A percentile compares a stretch with the other conserved stretches of the same genome.
Evolutionary conservation across 2,329 filamentous ascomycete genomes (phyloP).

Genomic region (Fusarium solani-melongenae): DNA sequence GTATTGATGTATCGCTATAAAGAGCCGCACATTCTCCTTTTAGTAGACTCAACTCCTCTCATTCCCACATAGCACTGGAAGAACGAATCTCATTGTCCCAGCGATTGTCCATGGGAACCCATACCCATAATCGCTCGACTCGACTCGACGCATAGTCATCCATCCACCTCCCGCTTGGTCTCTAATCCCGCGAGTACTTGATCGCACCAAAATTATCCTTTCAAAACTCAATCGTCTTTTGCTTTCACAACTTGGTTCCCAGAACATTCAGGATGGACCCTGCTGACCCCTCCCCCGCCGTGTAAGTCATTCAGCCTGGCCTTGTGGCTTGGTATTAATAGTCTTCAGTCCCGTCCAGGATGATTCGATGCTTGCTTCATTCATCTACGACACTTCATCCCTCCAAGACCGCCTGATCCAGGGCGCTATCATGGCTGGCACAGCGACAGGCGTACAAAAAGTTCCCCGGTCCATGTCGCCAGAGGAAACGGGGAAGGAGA

Average conservation of each 20-base stretch:
- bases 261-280: background rate
- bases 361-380: background rate
- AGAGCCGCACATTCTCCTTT: background rate
- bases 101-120: background rate
- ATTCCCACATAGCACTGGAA: background rate
- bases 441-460: background rate
- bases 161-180: background rate
- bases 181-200: accelerated
- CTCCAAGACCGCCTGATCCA: slow-evolving; percentile 10
- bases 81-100: no score
- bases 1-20: background rate
- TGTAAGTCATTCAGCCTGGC: background rate
- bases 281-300: background rate
- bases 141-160: background rate
- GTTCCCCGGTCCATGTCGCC: background rate
- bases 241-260: accelerated
- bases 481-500: background rate
- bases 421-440: background rate
- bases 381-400: slow-evolving; percentile 18
- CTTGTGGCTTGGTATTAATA: background rate
- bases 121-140: no score
- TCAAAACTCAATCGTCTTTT: background rate
- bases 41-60: background rate
- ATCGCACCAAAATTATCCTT: background rate
- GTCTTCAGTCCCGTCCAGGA: background rate